A percentile compares a stretch with the other conserved stretches of the same genome.
Conservation (phyloP, 441 rosid genomes). For the Bocquillonia castaneifolia region DNA sequence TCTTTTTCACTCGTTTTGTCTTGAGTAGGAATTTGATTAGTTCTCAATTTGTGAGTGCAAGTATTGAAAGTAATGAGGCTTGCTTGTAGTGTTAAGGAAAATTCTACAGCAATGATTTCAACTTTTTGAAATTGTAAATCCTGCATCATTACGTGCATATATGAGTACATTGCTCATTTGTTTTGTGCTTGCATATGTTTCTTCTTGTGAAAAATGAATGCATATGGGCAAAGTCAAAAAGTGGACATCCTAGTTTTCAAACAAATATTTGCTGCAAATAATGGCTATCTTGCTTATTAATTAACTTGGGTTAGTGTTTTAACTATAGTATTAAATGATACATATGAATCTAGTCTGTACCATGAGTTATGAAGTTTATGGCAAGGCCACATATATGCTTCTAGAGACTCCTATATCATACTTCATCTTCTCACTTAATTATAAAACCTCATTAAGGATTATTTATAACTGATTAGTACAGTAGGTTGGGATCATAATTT, state of each 20-base stretch:
- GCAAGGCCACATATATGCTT: neutral
- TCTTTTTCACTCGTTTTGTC: neutral
- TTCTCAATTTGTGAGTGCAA: neutral
- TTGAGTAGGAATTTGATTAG: neutral
- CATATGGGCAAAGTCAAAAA: slow-evolving; percentile 12
- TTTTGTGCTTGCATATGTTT: slow-evolving; percentile 8
- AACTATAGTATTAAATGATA: neutral
- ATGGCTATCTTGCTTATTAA: neutral
- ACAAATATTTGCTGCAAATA: neutral
- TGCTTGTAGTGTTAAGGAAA: neutral
- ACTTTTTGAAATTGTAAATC: slow-evolving; percentile 15
- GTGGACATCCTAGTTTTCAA: neutral
- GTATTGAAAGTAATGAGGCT: neutral
- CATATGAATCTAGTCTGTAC: too few species aligned
- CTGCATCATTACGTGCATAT: neutral
- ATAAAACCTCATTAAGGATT: too few species aligned
- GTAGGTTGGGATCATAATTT: too few species aligned
- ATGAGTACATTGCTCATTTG: slow-evolving; percentile 2
- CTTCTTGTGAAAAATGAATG: slow-evolving; percentile 2
- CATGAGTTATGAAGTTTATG: too few species aligned
- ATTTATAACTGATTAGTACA: too few species aligned
- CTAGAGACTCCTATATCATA: neutral
- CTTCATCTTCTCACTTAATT: too few species aligned
- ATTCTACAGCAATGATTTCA: slow-evolving; percentile 18
- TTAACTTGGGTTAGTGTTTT: neutral